Evolutionary conservation across 176 grass and related monocot species (phyloP).

Genomic region (Lolium rigidum): DNA sequence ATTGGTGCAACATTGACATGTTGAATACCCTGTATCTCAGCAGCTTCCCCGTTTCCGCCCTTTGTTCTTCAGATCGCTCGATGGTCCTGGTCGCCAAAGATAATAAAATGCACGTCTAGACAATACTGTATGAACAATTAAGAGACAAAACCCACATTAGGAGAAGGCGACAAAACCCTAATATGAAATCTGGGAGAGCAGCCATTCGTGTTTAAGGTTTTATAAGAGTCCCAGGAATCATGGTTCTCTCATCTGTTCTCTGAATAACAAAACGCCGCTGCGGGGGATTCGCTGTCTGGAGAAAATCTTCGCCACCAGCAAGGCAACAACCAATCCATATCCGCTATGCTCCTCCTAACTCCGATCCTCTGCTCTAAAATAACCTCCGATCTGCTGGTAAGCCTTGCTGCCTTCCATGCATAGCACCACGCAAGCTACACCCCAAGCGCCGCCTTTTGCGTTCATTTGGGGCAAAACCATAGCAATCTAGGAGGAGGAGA

Average conservation of each 20-base stretch:
- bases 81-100: not conserved
- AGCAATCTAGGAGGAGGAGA: not conserved
- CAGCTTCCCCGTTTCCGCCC: not conserved
- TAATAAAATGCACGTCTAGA: not conserved
- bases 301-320: conserved; percentile 33
- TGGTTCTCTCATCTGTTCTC: not conserved
- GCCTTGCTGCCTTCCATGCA: conserved; percentile 25
- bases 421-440: not conserved
- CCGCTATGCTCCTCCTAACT: not conserved
- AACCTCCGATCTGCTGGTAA: not conserved
- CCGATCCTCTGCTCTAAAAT: not conserved
- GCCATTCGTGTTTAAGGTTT: not conserved
- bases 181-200: conserved; percentile 19
- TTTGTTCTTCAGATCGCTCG: not conserved
- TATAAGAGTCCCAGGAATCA: not conserved
- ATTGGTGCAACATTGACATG: not conserved
- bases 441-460: conserved; percentile 22
- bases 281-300: conserved; percentile 7
- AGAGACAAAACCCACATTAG: not conserved
- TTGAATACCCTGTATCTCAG: not conserved
- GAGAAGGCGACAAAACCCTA: not conserved
- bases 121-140: not conserved
- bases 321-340: not conserved
- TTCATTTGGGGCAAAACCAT: not conserved
- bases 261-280: not conserved